Conservation (phyloP, 2,329 filamentous ascomycete species). For the Calonectria multiphialidica region DNA sequence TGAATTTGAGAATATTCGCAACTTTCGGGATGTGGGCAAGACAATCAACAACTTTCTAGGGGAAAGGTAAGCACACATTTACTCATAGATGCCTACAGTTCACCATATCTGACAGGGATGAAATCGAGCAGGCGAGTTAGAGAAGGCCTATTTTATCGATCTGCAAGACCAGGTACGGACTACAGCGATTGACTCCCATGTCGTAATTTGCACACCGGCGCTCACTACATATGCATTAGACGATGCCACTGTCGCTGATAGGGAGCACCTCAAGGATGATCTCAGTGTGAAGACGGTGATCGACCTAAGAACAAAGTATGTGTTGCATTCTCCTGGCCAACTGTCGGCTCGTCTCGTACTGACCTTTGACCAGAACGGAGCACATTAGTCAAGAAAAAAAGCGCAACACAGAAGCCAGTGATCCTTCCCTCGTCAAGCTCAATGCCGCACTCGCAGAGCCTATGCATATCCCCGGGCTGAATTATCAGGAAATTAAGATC, state of each 20-base stretch:
- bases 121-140: conserved; percentile 58
- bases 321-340: neutral
- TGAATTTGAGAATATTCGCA: conserved; percentile 63
- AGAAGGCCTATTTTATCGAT: conserved; percentile 76
- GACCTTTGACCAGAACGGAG: conserved; percentile 69
- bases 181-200: neutral
- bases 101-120: neutral
- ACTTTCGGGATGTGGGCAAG: conserved; percentile 82
- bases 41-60: conserved; percentile 72
- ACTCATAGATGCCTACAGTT: too few relatives aligned
- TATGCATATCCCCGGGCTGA: conserved; percentile 72
- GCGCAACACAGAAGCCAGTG: conserved; percentile 59
- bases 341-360: conserved; percentile 8
- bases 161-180: conserved; percentile 69
- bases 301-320: conserved; percentile 81
- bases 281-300: conserved; percentile 79
- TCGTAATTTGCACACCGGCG: neutral
- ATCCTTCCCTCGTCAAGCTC: conserved; percentile 51
- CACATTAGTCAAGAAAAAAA: conserved; percentile 77
- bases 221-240: conserved; percentile 60
- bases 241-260: conserved; percentile 77
- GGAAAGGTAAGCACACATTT: conserved; percentile 57
- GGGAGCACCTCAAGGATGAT: conserved; percentile 66
- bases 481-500: conserved; percentile 77
- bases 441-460: conserved; percentile 66